Base-by-base conservation (phyloP, 305 asterid genomes). In the Fraxinus platypoda region DNA sequence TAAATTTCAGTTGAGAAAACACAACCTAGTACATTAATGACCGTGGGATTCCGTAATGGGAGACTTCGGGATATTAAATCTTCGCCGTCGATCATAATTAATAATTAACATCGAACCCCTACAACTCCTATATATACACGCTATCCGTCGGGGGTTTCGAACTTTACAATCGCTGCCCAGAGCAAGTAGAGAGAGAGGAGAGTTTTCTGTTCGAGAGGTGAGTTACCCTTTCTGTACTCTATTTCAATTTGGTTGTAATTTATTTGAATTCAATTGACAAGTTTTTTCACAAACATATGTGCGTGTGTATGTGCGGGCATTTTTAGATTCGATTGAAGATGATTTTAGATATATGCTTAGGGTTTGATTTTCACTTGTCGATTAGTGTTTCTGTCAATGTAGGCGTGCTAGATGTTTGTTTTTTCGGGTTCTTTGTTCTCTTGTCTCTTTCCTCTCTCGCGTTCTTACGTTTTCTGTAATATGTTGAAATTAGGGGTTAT, bases 71-170 rank as follows among this genome's bases (percentile, higher is more conserved):
- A 84, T 81, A 2, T 6, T 17, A 3, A 88, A 81, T 90, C 76
- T 57, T 77, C 76, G 77, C 95, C 97, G 95, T 93, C 85, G 89
- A 83, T 87, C 28, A 34, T 31, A 82, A 4, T 75, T 37, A 57
- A 54, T 54, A 35, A 33, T 75, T 77, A 30, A 66, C 31, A 76
- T 57, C 75, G 78, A 59, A 71, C 72, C 57, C 70, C 79, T 72
- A 71, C 81, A n/a, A 17, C 77, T 75, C 13, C 83, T 87, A 91
- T 88, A 92, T 70, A 89, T 90, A 86, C 1, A 23, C 80, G 37
- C 34, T 62, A 30, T 70, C 78, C 86, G 37, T 35, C 6, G 0
- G 0, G 0, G 0, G 0, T 0, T 35, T 1, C 3, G 23, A 57
- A 54, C 73, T 85, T 83, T 86, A 34, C 77, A 38, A 76, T 73